Conservation (phyloP, 148 eudicot species). For the Drosera capensis region DNA sequence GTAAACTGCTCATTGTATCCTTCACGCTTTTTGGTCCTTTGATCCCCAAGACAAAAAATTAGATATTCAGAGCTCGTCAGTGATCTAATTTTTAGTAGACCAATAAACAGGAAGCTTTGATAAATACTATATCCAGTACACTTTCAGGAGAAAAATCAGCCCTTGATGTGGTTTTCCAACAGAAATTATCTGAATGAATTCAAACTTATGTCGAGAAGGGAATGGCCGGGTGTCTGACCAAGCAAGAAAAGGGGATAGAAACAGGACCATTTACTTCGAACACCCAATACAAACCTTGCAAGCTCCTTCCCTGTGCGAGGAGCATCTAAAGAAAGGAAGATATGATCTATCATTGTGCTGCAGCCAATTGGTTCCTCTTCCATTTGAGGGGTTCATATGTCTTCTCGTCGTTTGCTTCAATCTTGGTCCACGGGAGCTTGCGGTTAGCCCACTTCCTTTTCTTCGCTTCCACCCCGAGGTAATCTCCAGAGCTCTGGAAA, state of each 20-base stretch:
- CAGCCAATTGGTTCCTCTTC: slow-evolving; percentile 36
- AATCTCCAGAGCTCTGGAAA: slow-evolving; percentile 23
- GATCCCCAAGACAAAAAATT: no score
- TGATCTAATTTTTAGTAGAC: no score
- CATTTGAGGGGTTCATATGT: slow-evolving; percentile 21
- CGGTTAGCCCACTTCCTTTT: slow-evolving; percentile 41
- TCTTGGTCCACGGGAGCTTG: slow-evolving; percentile 39
- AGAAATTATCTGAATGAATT: no score
- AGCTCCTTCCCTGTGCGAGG: background rate
- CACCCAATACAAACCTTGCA: background rate
- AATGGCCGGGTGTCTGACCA: background rate
- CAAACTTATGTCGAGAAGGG: background rate
- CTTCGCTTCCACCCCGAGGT: slow-evolving; percentile 36
- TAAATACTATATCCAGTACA: no score
- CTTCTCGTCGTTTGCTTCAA: slow-evolving; percentile 11
- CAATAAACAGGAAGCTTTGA: no score
- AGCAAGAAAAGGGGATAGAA: no score
- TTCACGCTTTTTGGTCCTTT: no score
- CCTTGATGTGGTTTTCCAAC: no score
- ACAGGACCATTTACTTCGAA: background rate
- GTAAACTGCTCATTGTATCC: no score
- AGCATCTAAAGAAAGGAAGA: background rate
- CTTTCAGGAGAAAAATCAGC: no score
- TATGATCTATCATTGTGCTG: slow-evolving; percentile 14
- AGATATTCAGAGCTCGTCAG: no score